Conservation (phyloP, 2,329 filamentous ascomycete species). For the Penicillium sp. region DNA sequence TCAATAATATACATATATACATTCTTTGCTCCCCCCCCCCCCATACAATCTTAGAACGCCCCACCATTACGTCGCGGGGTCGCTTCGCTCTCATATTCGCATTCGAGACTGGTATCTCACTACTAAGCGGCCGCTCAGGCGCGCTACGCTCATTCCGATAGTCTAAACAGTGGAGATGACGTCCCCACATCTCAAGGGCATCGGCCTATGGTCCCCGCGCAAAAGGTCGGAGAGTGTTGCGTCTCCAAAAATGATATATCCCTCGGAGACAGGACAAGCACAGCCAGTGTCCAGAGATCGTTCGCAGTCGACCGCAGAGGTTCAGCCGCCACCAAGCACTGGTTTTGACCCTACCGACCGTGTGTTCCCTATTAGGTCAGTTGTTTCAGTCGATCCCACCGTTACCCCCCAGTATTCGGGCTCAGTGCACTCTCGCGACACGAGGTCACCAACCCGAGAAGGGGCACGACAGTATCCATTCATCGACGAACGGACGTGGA, state of each 20-base stretch:
- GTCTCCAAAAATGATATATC: background rate
- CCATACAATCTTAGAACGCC: background rate
- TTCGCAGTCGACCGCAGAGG: constrained; percentile 18
- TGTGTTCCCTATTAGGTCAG: constrained; percentile 73
- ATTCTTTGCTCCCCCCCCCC: background rate
- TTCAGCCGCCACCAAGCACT: constrained; percentile 1
- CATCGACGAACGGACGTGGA: constrained; percentile 31
- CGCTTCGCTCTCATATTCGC: background rate
- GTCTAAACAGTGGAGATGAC: background rate
- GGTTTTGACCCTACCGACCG: constrained; percentile 51
- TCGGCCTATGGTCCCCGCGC: background rate
- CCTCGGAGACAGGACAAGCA: background rate
- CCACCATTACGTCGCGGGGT: background rate
- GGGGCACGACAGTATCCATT: constrained; percentile 31
- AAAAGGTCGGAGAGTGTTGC: background rate
- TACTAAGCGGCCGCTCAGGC: background rate
- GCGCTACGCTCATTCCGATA: background rate
- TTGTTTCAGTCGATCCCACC: constrained; percentile 58
- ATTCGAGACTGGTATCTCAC: background rate
- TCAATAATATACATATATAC: too few species aligned
- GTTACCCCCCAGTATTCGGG: background rate
- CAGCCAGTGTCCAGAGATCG: constrained; percentile 16
- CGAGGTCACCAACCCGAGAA: constrained; percentile 24
- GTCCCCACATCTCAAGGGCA: background rate
- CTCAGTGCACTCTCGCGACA: background rate